A percentile compares a stretch with the other conserved stretches of the same genome.
Conservation (phyloP, 2,329 filamentous ascomycete genomes). For the Stagonosporopsis cucurbitacearum region DNA sequence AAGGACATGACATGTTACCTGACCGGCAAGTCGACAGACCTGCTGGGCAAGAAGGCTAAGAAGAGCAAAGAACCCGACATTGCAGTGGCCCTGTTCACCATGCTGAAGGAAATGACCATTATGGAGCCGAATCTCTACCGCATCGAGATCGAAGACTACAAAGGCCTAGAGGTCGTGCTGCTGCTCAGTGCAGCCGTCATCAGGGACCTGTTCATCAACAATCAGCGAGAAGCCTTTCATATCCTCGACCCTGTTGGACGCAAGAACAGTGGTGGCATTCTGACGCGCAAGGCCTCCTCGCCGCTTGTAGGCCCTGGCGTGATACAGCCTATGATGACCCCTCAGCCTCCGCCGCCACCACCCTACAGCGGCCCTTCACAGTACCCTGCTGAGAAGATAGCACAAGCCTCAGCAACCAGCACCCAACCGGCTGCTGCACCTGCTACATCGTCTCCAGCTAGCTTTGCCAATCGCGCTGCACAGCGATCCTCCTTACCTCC, state of each 20-base stretch:
- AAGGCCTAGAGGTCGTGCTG: slow-evolving; percentile 86
- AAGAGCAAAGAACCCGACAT: slow-evolving; percentile 89
- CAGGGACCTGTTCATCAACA: slow-evolving; percentile 67
- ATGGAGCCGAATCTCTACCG: slow-evolving; percentile 92
- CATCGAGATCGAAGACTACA: slow-evolving; percentile 91
- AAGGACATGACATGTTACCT: slow-evolving; percentile 90
- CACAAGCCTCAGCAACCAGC: slow-evolving; percentile 18
- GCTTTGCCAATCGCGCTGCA: slow-evolving; percentile 21
- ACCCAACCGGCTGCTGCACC: neutral
- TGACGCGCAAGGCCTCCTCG: slow-evolving; percentile 45
- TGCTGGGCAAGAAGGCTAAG: slow-evolving; percentile 69
- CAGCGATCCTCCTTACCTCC: slow-evolving; percentile 41
- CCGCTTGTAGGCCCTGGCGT: slow-evolving; percentile 36
- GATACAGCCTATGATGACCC: slow-evolving; percentile 43
- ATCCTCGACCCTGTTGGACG: slow-evolving; percentile 57
- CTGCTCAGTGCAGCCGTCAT: slow-evolving; percentile 66
- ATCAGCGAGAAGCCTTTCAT: slow-evolving; percentile 80
- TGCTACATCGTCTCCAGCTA: neutral
- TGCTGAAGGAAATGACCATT: slow-evolving; percentile 78
- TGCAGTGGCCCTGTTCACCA: slow-evolving; percentile 81
- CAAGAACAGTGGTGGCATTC: slow-evolving; percentile 48
- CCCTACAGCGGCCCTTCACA: slow-evolving; percentile 32
- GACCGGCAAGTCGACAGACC: slow-evolving; percentile 74
- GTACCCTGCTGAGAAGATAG: slow-evolving; percentile 30
- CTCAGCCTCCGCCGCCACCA: slow-evolving; percentile 37